Conservation (phyloP, 768 basidiomycete genomes). For the Mycena galericulata region DNA sequence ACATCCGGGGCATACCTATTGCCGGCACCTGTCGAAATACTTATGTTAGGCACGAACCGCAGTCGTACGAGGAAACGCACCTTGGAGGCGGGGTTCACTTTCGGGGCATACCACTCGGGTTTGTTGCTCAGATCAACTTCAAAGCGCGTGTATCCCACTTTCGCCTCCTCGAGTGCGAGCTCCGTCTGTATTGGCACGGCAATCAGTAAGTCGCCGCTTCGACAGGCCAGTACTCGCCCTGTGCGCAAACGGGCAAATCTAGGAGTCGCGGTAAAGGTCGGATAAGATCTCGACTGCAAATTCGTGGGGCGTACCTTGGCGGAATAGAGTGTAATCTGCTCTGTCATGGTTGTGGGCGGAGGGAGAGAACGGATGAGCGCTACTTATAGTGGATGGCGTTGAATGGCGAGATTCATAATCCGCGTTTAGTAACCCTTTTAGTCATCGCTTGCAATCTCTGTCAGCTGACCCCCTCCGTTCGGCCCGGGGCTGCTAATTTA, state of each 20-base stretch:
- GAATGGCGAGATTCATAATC: slow-evolving; percentile 1
- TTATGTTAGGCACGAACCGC: not conserved
- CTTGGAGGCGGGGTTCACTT: slow-evolving; percentile 77
- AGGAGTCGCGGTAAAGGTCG: slow-evolving; percentile 8
- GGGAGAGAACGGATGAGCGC: not conserved
- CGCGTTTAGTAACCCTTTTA: not conserved
- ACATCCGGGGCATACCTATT: not conserved
- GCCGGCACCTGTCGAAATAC: slow-evolving; percentile 10
- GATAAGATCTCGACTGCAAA: not conserved
- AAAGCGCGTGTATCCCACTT: slow-evolving; percentile 59
- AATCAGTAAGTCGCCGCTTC: not conserved
- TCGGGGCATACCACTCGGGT: slow-evolving; percentile 75
- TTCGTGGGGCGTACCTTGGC: slow-evolving; percentile 52
- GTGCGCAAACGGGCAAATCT: slow-evolving; percentile 73
- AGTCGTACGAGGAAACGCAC: slow-evolving; percentile 44
- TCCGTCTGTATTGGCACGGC: slow-evolving; percentile 60
- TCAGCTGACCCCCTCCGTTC: not conserved
- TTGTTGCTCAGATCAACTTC: slow-evolving; percentile 75
- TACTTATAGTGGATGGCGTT: slow-evolving; percentile 8
- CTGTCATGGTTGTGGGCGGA: slow-evolving; percentile 27
- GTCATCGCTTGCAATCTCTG: not conserved
- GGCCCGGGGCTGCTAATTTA: no score
- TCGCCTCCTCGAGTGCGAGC: slow-evolving; percentile 71
- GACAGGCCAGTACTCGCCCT: slow-evolving; percentile 50
- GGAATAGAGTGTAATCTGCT: slow-evolving; percentile 58